phyloP scores from a whole-genome alignment of 345 rosid genomes.

The Conringia planisiliqua region DNA sequence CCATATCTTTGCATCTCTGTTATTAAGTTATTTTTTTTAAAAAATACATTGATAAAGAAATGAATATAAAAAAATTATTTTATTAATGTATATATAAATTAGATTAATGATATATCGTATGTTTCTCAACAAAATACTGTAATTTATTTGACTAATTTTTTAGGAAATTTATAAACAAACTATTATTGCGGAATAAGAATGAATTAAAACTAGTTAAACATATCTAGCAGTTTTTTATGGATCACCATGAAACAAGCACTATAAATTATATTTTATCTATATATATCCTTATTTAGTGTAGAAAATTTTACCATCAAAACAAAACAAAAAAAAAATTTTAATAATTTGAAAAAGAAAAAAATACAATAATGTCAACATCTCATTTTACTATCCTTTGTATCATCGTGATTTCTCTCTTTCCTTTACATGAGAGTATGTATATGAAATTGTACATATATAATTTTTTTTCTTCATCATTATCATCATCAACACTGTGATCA shows the following conservation, averaged over 20 bases:
- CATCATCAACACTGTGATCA: background rate
- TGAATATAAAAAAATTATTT: no score
- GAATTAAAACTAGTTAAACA: background rate
- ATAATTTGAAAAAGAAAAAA: background rate
- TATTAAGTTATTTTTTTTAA: no score
- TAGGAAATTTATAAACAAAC: background rate
- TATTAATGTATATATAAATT: no score
- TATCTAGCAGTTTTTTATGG: background rate
- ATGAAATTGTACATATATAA: background rate
- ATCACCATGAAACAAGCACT: background rate
- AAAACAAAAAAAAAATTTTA: background rate
- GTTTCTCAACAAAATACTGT: no score
- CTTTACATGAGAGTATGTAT: background rate
- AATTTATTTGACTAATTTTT: no score
- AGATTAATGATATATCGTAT: no score
- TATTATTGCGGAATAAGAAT: background rate
- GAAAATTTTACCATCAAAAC: no score
- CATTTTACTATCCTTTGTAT: background rate
- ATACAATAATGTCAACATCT: background rate
- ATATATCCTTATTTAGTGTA: background rate
- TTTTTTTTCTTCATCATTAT: background rate
- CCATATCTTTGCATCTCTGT: no score
- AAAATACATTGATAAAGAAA: no score
- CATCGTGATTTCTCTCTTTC: background rate
- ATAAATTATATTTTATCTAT: background rate